A percentile compares a stretch with the other conserved stretches of the same genome.
phyloP scores from a whole-genome alignment of 331 rosid genomes.

The Malus hybrid region DNA sequence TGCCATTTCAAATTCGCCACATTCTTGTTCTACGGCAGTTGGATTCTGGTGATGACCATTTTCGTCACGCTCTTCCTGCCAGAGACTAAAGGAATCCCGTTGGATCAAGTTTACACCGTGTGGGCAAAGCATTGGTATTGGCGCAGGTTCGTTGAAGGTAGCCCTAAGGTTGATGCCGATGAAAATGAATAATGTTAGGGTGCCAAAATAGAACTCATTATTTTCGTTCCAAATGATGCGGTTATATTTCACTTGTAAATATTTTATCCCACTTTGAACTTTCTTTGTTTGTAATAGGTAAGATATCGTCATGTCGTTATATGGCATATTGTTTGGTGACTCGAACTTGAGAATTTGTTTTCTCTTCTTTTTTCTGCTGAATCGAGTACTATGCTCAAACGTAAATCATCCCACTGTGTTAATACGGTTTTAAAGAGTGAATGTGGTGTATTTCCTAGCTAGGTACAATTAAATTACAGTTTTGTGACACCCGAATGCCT shows the following conservation, averaged over 20 bases:
- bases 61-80: constrained; percentile 53
- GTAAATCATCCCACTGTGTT: neutral
- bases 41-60: constrained; percentile 50
- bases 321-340: neutral
- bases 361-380: neutral
- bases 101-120: constrained; percentile 38
- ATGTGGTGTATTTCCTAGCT: neutral
- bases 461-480: neutral
- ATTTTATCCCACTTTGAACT: neutral
- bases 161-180: neutral
- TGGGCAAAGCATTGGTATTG: constrained; percentile 75
- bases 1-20: constrained; percentile 65
- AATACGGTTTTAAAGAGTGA: neutral
- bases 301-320: neutral
- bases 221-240: neutral
- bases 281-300: neutral
- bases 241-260: neutral
- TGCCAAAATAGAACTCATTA: neutral
- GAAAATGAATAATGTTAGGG: neutral
- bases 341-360: too few species aligned
- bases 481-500: neutral
- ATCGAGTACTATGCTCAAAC: neutral
- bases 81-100: constrained; percentile 71
- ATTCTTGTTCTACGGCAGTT: constrained; percentile 65
- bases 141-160: constrained; percentile 33